A percentile compares a stretch with the other conserved stretches of the same genome.
phyloP scores from a whole-genome alignment of 192 early-diverging fungal species.

The Dissophora globulifera region DNA sequence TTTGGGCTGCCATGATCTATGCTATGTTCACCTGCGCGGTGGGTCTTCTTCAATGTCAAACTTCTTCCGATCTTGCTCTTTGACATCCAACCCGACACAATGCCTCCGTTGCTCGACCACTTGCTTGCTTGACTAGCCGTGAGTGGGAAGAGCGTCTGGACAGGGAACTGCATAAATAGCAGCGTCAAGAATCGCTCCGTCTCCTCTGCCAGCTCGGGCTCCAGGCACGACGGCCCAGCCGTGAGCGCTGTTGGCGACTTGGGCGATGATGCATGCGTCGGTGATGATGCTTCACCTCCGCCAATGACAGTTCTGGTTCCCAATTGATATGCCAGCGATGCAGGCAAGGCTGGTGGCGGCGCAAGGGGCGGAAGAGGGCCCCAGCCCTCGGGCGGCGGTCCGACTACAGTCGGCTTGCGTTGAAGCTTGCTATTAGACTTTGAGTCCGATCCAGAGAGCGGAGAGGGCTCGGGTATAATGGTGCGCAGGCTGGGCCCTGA shows the following conservation, averaged over 20 bases:
- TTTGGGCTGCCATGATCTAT: constrained; percentile 13
- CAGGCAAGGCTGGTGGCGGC: constrained; percentile 43
- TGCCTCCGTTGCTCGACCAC: constrained; percentile 13
- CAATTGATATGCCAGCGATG: constrained; percentile 43
- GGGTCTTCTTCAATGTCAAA: constrained; percentile 39
- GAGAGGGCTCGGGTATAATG: constrained; percentile 35
- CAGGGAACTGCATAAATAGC: constrained; percentile 46
- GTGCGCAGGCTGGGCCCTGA: constrained; percentile 43
- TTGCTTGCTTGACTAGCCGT: constrained; percentile 20
- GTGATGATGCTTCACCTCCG: constrained; percentile 1
- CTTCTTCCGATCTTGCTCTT: constrained; percentile 44
- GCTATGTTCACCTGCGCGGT: constrained; percentile 14
- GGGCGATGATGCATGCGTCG: constrained; percentile 7
- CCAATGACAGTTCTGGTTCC: constrained; percentile 31
- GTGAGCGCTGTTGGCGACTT: constrained; percentile 23
- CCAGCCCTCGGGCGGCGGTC: constrained; percentile 50
- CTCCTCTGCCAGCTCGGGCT: constrained; percentile 49
- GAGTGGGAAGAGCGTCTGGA: constrained; percentile 47
- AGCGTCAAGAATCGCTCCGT: constrained; percentile 51
- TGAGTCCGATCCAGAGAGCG: constrained; percentile 38
- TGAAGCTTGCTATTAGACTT: constrained; percentile 21
- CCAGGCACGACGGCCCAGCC: constrained; percentile 42
- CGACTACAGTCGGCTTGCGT: constrained; percentile 45
- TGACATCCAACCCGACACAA: constrained; percentile 41
- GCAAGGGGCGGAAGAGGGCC: constrained; percentile 49